These are phyloP conservation scores for Nasturtium officinale DNA, from an alignment of 345 rosid species.

Conservation along the genomic window DNA sequence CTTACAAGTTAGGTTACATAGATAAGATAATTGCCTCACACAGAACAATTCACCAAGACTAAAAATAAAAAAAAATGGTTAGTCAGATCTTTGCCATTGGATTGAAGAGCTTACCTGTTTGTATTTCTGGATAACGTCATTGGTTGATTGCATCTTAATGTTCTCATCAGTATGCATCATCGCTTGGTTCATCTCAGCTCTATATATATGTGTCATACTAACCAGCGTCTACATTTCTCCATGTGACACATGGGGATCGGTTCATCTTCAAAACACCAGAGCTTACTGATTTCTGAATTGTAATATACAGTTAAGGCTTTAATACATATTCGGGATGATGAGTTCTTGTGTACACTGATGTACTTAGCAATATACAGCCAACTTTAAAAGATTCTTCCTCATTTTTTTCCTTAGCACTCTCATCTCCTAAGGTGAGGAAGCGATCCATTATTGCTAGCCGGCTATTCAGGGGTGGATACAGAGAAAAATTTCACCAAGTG, in stretches of 20 bases:
- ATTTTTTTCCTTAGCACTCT: slow-evolving; percentile 48
- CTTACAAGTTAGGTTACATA: no score
- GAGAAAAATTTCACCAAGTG: no score
- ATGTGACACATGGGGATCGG: slow-evolving; percentile 17
- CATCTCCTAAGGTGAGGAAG: slow-evolving; percentile 49
- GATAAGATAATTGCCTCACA: no score
- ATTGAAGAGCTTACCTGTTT: slow-evolving; percentile 51
- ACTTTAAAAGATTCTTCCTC: slow-evolving; percentile 45
- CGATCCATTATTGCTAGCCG: slow-evolving; percentile 81
- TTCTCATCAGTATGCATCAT: background rate
- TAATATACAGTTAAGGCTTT: background rate
- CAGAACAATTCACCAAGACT: no score
- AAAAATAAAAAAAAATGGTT: no score
- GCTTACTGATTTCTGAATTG: slow-evolving; percentile 56
- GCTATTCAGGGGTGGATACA: no score
- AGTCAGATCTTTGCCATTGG: background rate
- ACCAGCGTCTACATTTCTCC: slow-evolving; percentile 44
- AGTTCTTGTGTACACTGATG: no score
- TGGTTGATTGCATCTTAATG: slow-evolving; percentile 30
- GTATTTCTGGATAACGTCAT: slow-evolving; percentile 48
- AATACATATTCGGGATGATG: background rate
- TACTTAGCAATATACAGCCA: no score
- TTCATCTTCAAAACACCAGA: slow-evolving; percentile 50
- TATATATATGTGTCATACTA: slow-evolving; percentile 51
- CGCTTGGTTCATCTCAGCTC: slow-evolving; percentile 52